Evolutionary conservation across 139 green algal species (phyloP), one percentile per base, ranked within the genome.

Genomic region (Coelastrella sp.): DNA sequence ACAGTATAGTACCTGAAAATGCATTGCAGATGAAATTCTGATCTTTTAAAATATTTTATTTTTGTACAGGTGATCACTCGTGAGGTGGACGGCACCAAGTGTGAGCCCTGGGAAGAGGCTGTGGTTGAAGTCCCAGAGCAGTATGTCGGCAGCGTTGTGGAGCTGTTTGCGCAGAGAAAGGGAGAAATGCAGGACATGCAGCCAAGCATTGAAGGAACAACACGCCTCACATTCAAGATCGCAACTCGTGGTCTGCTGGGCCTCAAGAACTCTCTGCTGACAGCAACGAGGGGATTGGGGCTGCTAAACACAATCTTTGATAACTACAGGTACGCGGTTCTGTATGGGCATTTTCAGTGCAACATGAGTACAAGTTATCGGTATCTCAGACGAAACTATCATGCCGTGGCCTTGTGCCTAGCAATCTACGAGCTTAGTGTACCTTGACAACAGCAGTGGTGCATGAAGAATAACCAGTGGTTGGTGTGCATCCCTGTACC

Each of bases 281-380:
- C 98, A 17, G 97, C 97, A 49, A 99, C 98, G 12, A 96, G 97
- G 72, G 98, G 98, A 87, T 98, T 97, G 70, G 98, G 96, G 57
- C 93, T 99, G 87, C 93, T 99, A 78, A 99, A 99, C 96, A 99
- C 98, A 19, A 95, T 97, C 80, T 98, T 99, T 75, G 78, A 93
- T 14, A 94, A 94, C 60, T 96, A 99, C 88, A 93, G 89, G 22
- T 88, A 49, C 35, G 35, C 1, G 35, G 35, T 1, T 49, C 35
- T 49, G 35, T 3, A 92, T 7, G 97, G 14, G 4, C 35, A 5
- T 49, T 49, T 49, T 49, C 35, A 49, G 35, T 49, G 35, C 35
- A 49, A 49, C 35, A 49, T 49, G 3, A 49, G 35, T 49, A 49
- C 35, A 49, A 49, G 35, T n/a, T n/a, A n/a, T n/a, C n/a, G n/a